Evolutionary conservation across 2,329 filamentous ascomycete genomes (phyloP).

Genomic region (Fusarium lateritium): DNA sequence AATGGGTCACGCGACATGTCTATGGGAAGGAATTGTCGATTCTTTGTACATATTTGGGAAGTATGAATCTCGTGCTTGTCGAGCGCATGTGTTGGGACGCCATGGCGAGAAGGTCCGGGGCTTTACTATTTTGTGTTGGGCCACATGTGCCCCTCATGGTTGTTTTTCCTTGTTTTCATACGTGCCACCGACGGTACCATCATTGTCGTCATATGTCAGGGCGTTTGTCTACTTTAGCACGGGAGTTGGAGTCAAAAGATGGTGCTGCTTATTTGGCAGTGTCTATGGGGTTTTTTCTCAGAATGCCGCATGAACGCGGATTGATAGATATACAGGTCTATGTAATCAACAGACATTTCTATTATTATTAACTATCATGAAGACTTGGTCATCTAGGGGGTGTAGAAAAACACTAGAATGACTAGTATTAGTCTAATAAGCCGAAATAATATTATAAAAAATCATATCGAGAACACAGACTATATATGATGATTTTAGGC

Average conservation of each 20-base stretch:
- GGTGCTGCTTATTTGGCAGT: slow-evolving; percentile 17
- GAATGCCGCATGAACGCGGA: slow-evolving; percentile 35
- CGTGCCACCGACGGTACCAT: slow-evolving; percentile 33
- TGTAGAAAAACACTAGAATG: too few species aligned
- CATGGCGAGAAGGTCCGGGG: slow-evolving; percentile 30
- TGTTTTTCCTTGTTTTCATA: slow-evolving; percentile 38
- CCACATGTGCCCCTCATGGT: slow-evolving; percentile 23
- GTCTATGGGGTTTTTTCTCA: slow-evolving; percentile 23
- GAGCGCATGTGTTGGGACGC: slow-evolving; percentile 40
- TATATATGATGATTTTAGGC: too few species aligned
- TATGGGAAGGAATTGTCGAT: slow-evolving; percentile 23
- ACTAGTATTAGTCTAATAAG: too few species aligned
- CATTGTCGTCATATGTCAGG: slow-evolving; percentile 39
- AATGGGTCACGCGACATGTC: slow-evolving; percentile 34
- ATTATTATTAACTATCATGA: background rate
- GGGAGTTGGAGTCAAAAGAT: slow-evolving; percentile 45
- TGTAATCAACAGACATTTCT: slow-evolving; percentile 36
- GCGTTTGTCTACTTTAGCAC: slow-evolving; percentile 49
- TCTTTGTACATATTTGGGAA: slow-evolving; percentile 48
- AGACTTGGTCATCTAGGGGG: too few species aligned
- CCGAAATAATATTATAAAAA: too few species aligned
- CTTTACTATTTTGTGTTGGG: slow-evolving; percentile 23
- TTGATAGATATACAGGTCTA: slow-evolving; percentile 37
- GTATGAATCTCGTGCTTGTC: slow-evolving; percentile 16
- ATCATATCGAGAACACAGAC: too few species aligned